phyloP scores from a whole-genome alignment of 345 rosid genomes.

The Camelina hispida region DNA sequence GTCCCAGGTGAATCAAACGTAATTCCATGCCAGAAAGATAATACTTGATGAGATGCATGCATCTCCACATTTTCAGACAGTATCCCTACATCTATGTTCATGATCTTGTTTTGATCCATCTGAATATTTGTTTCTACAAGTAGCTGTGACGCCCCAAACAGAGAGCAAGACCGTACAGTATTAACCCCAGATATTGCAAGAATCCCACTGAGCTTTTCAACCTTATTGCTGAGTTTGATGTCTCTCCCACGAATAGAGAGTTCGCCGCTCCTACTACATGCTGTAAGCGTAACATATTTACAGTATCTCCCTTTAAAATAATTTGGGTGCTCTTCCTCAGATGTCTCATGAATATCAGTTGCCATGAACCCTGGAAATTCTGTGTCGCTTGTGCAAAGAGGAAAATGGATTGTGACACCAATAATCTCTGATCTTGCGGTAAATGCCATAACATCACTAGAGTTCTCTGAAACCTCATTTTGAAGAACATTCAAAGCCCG shows the following conservation, averaged over 20 bases:
- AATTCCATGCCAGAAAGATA: constrained; percentile 70
- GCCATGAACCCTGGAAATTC: constrained; percentile 43
- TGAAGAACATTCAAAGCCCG: constrained; percentile 38
- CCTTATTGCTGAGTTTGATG: constrained; percentile 54
- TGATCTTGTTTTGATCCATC: constrained; percentile 45
- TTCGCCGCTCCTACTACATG: constrained; percentile 53
- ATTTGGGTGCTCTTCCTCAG: constrained; percentile 41
- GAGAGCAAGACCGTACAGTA: constrained; percentile 58
- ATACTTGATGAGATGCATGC: constrained; percentile 69
- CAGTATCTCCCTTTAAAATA: constrained; percentile 47
- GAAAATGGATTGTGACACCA: constrained; percentile 61
- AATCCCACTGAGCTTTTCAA: constrained; percentile 58
- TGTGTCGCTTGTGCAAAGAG: constrained; percentile 49
- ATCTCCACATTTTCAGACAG: constrained; percentile 63
- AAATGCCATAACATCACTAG: constrained; percentile 31
- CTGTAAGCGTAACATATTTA: constrained; percentile 57
- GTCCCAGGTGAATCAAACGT: constrained; percentile 56
- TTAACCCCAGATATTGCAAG: constrained; percentile 49
- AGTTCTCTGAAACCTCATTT: constrained; percentile 37
- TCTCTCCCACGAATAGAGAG: constrained; percentile 49
- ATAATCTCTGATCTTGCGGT: constrained; percentile 60
- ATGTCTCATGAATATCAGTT: constrained; percentile 43
- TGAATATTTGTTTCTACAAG: constrained; percentile 53
- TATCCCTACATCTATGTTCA: constrained; percentile 47
- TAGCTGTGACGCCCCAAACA: constrained; percentile 63